Conservation (phyloP, 495 filamentous ascomycete genomes). For the Aspergillus ellipticus region DNA sequence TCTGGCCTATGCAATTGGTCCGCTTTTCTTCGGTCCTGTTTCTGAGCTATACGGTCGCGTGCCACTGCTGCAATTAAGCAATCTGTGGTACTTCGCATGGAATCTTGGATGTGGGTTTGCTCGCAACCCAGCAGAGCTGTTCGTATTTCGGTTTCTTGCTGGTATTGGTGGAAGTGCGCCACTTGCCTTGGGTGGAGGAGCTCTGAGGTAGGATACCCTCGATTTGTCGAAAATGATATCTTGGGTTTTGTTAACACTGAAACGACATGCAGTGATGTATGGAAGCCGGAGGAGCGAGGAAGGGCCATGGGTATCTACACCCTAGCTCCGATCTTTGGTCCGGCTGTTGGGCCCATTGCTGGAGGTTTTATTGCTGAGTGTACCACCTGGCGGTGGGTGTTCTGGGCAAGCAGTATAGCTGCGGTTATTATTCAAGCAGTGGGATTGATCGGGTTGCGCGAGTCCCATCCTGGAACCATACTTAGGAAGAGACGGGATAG, state of each 20-base stretch:
- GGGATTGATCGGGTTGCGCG: constrained; percentile 62
- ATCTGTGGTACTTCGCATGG: constrained; percentile 9
- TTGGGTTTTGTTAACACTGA: not conserved
- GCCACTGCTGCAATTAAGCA: constrained; percentile 4
- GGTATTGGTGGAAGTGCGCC: constrained; percentile 11
- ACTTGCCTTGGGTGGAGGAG: constrained; percentile 7
- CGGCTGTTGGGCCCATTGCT: constrained; percentile 39
- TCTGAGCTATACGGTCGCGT: constrained; percentile 13
- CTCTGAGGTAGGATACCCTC: not conserved
- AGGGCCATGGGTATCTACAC: constrained; percentile 11
- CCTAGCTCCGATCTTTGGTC: constrained; percentile 10
- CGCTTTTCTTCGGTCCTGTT: constrained; percentile 6
- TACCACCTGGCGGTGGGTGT: constrained; percentile 55
- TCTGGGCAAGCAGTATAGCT: constrained; percentile 52
- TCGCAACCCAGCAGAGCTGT: not conserved
- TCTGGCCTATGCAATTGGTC: constrained; percentile 11
- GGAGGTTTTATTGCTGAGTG: constrained; percentile 52
- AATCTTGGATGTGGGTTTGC: constrained; percentile 11
- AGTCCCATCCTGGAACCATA: constrained; percentile 63
- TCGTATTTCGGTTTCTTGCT: constrained; percentile 12
- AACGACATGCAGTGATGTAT: constrained; percentile 8
- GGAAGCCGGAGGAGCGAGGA: constrained; percentile 9
- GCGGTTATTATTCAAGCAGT: constrained; percentile 56
- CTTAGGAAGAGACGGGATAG: constrained; percentile 50
- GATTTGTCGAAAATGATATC: not conserved